These are phyloP conservation scores for Rhodocollybia butyracea DNA, from an alignment of 768 basidiomycete species.

Conservation along the genomic window DNA sequence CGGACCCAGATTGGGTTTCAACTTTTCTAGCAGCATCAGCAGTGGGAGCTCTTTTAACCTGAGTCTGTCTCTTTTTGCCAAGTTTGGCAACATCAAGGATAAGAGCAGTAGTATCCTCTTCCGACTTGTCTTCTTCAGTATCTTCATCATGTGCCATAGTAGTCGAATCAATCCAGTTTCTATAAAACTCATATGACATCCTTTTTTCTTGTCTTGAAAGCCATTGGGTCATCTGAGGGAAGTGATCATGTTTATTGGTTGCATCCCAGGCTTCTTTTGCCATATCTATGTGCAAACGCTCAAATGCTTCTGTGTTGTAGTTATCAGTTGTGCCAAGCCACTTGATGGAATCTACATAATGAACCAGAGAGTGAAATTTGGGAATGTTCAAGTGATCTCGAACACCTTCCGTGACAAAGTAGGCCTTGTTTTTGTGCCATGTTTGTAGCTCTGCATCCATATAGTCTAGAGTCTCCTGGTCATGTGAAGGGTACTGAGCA, in stretches of 20 bases:
- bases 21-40: neutral
- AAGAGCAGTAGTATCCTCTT: no score
- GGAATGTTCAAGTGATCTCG: conserved; percentile 31
- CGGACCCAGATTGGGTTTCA: neutral
- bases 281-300: no score
- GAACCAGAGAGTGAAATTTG: conserved; percentile 26
- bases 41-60: neutral
- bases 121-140: no score
- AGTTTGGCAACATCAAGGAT: neutral
- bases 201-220: neutral
- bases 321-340: no score
- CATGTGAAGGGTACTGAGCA: conserved; percentile 11
- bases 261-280: neutral
- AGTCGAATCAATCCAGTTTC: neutral
- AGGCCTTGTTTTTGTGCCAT: conserved; percentile 24
- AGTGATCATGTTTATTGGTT: neutral
- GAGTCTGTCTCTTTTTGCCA: neutral
- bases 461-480: conserved; percentile 10
- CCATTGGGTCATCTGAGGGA: neutral
- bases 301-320: no score
- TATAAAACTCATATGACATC: neutral
- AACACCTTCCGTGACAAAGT: conserved; percentile 21
- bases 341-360: no score
- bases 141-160: no score
- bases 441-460: conserved; percentile 15